Evolutionary conservation across 1,284 basidiomycete genomes (phyloP).

Genomic region (Malassezia arunalokei): DNA sequence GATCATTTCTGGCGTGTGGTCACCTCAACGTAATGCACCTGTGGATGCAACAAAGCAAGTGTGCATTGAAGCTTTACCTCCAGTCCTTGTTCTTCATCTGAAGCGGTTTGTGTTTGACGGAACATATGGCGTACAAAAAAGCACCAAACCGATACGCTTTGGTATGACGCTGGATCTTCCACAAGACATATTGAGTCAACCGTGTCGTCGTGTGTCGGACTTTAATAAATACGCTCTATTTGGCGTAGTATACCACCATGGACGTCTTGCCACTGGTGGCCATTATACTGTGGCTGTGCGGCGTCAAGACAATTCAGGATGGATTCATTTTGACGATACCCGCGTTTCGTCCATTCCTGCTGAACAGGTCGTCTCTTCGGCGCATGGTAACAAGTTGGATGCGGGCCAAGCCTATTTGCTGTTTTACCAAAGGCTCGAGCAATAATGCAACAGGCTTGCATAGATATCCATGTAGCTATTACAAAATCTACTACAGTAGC

Average conservation of each 20-base stretch:
- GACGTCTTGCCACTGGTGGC: slow-evolving; percentile 74
- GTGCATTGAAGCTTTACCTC: slow-evolving; percentile 71
- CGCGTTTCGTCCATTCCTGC: slow-evolving; percentile 54
- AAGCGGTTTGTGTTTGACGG: slow-evolving; percentile 86
- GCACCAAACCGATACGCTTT: slow-evolving; percentile 69
- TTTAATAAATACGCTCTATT: slow-evolving; percentile 67
- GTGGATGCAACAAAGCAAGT: slow-evolving; percentile 78
- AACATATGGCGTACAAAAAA: slow-evolving; percentile 70
- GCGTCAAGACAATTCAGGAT: slow-evolving; percentile 60
- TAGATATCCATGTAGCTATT: background rate
- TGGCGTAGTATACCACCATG: slow-evolving; percentile 89
- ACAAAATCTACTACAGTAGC: slow-evolving; percentile 19
- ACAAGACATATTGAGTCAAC: slow-evolving; percentile 26
- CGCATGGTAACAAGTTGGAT: slow-evolving; percentile 25
- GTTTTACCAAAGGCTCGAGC: slow-evolving; percentile 7
- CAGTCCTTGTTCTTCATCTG: slow-evolving; percentile 75
- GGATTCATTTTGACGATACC: slow-evolving; percentile 90
- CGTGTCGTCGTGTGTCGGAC: slow-evolving; percentile 39
- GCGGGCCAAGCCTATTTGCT: slow-evolving; percentile 22
- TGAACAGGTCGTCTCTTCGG: slow-evolving; percentile 63
- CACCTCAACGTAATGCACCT: slow-evolving; percentile 42
- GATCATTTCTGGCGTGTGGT: slow-evolving; percentile 60
- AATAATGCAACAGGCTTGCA: background rate
- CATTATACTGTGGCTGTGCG: slow-evolving; percentile 90
- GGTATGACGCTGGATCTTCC: slow-evolving; percentile 64